phyloP scores from a whole-genome alignment of 108 stramenopile species.

The Nitzschia sp. region DNA sequence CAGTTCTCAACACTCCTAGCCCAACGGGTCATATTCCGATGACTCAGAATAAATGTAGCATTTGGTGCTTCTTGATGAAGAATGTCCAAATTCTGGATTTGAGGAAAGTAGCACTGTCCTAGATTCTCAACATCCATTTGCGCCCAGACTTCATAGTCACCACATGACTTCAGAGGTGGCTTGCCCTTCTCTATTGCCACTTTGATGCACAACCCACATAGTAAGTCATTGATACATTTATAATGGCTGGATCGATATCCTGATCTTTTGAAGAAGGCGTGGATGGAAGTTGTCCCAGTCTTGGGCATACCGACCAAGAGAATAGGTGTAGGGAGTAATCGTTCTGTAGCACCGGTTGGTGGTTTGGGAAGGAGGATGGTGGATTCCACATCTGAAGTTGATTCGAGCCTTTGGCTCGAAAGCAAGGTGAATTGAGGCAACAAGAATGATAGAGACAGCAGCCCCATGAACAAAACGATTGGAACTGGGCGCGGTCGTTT shows the following conservation, averaged over 20 bases:
- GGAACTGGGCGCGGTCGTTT: not conserved
- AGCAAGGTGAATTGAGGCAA: not conserved
- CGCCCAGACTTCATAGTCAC: conserved; percentile 38
- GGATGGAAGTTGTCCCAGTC: conserved; percentile 32
- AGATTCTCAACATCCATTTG: conserved; percentile 34
- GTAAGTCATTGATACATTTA: conserved; percentile 1
- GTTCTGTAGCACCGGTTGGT: not conserved
- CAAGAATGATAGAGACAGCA: not conserved
- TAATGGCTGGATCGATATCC: conserved; percentile 15
- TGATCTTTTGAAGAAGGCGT: conserved; percentile 27
- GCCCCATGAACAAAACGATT: not conserved
- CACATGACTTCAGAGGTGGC: conserved; percentile 23
- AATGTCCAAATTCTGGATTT: conserved; percentile 28
- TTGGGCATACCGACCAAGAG: conserved; percentile 20
- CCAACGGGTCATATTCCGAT: conserved; percentile 29
- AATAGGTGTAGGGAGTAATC: conserved; percentile 11
- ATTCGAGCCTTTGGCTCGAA: not conserved
- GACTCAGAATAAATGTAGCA: conserved; percentile 41
- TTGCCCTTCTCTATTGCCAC: not conserved
- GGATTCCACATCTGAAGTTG: not conserved
- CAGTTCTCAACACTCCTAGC: conserved; percentile 11
- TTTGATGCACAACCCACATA: conserved; percentile 18
- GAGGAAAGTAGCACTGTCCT: conserved; percentile 25
- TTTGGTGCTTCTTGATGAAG: conserved; percentile 40
- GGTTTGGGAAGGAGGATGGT: not conserved